Evolutionary conservation across 306 rosid species (phyloP).

Genomic region (Cajanus cajan): DNA sequence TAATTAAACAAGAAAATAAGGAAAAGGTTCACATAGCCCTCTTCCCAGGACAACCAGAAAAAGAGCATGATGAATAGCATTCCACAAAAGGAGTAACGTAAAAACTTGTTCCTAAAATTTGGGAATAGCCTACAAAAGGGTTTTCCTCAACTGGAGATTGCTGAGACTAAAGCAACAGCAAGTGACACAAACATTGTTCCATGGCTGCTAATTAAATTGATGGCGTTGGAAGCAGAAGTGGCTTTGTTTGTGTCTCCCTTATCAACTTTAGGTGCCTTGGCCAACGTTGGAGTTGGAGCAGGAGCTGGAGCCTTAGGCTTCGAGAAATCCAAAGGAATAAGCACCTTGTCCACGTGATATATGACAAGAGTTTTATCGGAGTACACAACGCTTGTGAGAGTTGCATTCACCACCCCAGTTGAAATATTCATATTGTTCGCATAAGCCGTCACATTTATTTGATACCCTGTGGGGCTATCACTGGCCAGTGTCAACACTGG

Average conservation of each 20-base stretch:
- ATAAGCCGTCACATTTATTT: slow-evolving; percentile 60
- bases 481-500: too few species aligned
- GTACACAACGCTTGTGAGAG: slow-evolving; percentile 59
- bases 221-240: slow-evolving; percentile 32
- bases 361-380: slow-evolving; percentile 59
- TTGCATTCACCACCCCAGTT: slow-evolving; percentile 56
- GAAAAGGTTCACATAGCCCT: too few species aligned
- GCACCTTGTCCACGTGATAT: slow-evolving; percentile 60
- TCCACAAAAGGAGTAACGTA: too few species aligned
- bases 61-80: neutral
- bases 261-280: slow-evolving; percentile 44
- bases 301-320: slow-evolving; percentile 49
- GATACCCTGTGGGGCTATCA: too few species aligned
- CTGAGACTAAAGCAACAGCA: slow-evolving; percentile 23
- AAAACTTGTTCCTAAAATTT: neutral
- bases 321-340: slow-evolving; percentile 48
- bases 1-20: too few species aligned
- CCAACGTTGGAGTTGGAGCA: slow-evolving; percentile 38
- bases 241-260: slow-evolving; percentile 22
- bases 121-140: neutral
- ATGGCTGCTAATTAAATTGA: neutral
- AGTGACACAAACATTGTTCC: slow-evolving; percentile 28
- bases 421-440: slow-evolving; percentile 61
- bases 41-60: too few species aligned
- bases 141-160: slow-evolving; percentile 2